Evolutionary conservation across 73 alveolate species (phyloP).

Genomic region (Loxodes magnus): DNA sequence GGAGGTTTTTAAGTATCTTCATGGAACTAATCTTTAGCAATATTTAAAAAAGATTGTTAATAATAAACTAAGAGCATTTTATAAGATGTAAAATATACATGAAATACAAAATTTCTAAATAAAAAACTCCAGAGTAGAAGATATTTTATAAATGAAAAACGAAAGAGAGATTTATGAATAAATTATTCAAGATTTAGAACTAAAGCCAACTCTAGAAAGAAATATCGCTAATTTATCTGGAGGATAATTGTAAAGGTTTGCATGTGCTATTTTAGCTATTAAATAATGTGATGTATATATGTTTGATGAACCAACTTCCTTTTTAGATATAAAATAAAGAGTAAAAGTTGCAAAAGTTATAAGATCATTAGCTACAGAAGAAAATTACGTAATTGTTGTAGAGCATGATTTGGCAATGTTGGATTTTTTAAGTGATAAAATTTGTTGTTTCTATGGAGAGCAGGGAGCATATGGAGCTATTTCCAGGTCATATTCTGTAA

Average conservation of each 20-base stretch:
- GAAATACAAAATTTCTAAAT: no score
- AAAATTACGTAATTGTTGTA: conserved; percentile 20
- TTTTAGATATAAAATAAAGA: conserved; percentile 86
- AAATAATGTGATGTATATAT: conserved; percentile 80
- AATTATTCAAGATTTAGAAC: conserved; percentile 25
- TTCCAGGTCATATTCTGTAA: conserved; percentile 84
- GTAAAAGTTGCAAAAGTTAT: conserved; percentile 47
- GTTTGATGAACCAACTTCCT: conserved; percentile 96
- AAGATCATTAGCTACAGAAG: conserved; percentile 13
- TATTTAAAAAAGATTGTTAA: conserved; percentile 69
- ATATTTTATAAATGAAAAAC: conserved; percentile 57
- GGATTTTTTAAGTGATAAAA: conserved; percentile 34
- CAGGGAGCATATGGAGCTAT: conserved; percentile 96
- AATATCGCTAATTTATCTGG: conserved; percentile 79
- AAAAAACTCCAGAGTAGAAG: conserved; percentile 80
- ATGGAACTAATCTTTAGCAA: conserved; percentile 80
- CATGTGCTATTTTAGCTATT: conserved; percentile 73
- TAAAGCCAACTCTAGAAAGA: conserved; percentile 71
- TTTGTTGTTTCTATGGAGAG: conserved; percentile 88
- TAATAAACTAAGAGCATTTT: conserved; percentile 58
- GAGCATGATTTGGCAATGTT: neutral
- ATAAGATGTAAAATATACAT: no score
- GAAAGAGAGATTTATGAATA: conserved; percentile 39
- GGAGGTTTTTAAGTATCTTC: conserved; percentile 63
- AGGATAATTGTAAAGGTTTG: conserved; percentile 88